Conservation (phyloP, 345 rosid genomes). For the Rubroshorea leprosula region DNA sequence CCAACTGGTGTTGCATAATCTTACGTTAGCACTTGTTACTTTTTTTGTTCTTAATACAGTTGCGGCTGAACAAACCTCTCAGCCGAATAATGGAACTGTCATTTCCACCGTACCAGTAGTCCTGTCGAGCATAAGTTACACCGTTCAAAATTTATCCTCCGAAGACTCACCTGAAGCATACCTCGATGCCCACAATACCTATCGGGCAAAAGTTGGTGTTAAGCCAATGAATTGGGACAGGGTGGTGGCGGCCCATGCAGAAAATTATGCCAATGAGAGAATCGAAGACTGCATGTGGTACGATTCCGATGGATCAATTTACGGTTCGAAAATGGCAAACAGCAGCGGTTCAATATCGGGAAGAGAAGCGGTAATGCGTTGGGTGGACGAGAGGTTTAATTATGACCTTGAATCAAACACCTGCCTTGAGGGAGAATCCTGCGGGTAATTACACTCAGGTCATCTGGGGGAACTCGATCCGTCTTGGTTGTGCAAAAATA, state of each 20-base stretch:
- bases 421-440: constrained; percentile 32
- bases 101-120: no score
- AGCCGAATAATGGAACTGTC: no score
- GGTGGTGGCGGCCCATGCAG: constrained; percentile 35
- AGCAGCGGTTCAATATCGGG: constrained; percentile 28
- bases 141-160: no score
- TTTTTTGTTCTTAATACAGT: no score
- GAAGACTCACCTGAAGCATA: constrained; percentile 30
- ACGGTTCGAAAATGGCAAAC: constrained; percentile 55
- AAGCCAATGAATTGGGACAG: constrained; percentile 39
- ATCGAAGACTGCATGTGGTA: constrained; percentile 25
- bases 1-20: no score
- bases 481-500: constrained; percentile 55
- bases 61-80: no score
- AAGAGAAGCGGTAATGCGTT: constrained; percentile 37
- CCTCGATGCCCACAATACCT: constrained; percentile 41
- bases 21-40: no score
- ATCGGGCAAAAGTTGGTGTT: constrained; percentile 34
- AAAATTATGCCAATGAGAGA: constrained; percentile 25
- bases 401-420: constrained; percentile 44
- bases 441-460: constrained; percentile 64
- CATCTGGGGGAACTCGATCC: constrained; percentile 49
- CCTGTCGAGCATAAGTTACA: no score
- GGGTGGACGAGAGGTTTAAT: constrained; percentile 39
- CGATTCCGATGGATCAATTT: constrained; percentile 44